Conservation (phyloP, 495 filamentous ascomycete genomes). For the Trichodelitschia bisporula region DNA sequence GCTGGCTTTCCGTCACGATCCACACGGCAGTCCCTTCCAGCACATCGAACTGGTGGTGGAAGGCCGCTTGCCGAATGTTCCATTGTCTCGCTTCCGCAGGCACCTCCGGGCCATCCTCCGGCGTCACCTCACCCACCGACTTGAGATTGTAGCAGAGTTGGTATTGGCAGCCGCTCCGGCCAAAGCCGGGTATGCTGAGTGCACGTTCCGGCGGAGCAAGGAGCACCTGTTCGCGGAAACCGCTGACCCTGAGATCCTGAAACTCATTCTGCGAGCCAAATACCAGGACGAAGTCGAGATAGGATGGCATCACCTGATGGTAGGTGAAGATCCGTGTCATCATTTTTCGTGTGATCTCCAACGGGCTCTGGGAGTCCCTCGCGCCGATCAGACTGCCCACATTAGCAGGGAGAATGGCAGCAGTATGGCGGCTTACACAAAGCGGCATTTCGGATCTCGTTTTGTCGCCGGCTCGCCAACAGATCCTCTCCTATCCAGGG, state of each 20-base stretch:
- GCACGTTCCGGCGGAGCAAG: slow-evolving; percentile 5
- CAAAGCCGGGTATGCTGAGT: slow-evolving; percentile 15
- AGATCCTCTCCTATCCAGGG: not conserved
- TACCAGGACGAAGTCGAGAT: slow-evolving; percentile 19
- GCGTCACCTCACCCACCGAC: too few species aligned
- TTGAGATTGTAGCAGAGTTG: slow-evolving; percentile 23
- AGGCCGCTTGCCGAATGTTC: slow-evolving; percentile 14
- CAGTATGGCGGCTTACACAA: slow-evolving; percentile 2
- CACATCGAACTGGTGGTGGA: slow-evolving; percentile 23
- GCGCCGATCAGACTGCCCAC: slow-evolving; percentile 3
- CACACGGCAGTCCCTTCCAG: slow-evolving; percentile 9
- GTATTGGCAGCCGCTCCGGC: slow-evolving; percentile 17
- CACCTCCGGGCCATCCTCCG: too few species aligned
- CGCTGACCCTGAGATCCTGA: slow-evolving; percentile 13
- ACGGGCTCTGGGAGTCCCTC: slow-evolving; percentile 1
- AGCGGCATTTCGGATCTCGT: slow-evolving; percentile 7
- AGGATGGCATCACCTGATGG: slow-evolving; percentile 22
- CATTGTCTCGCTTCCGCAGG: too few species aligned
- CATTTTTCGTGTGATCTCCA: slow-evolving; percentile 12
- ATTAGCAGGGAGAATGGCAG: not conserved
- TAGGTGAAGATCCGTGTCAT: slow-evolving; percentile 14
- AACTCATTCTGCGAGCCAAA: slow-evolving; percentile 18
- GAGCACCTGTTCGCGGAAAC: slow-evolving; percentile 9
- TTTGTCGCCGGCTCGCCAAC: not conserved
- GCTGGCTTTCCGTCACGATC: slow-evolving; percentile 8